A percentile compares a stretch with the other conserved stretches of the same genome.
Evolutionary conservation across 164 flowering plant genomes (phyloP).

Genomic region (Umbellularia californica): DNA sequence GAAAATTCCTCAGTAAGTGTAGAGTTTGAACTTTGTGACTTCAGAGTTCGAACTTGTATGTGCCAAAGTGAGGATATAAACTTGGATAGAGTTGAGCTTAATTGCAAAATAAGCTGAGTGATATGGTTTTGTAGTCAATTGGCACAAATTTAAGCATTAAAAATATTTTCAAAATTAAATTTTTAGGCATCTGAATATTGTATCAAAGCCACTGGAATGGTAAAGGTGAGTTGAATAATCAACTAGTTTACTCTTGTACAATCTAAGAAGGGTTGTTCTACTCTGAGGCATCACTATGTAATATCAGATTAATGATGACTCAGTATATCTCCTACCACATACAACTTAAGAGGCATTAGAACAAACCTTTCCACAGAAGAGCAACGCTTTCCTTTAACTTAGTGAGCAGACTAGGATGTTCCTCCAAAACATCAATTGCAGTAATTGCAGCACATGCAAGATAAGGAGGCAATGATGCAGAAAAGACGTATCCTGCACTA

Average conservation of each 20-base stretch:
- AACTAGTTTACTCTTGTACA: neutral
- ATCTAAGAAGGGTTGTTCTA: neutral
- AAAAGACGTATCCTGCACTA: slow-evolving; percentile 94
- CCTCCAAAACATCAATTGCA: no score
- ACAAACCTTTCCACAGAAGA: slow-evolving; percentile 62
- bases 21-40: no score
- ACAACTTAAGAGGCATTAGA: neutral
- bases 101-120: neutral
- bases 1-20: no score
- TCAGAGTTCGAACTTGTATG: neutral
- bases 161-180: neutral
- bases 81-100: neutral
- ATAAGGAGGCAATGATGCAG: slow-evolving; percentile 98
- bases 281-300: neutral
- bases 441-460: slow-evolving; percentile 64
- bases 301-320: neutral
- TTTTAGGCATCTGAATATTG: neutral
- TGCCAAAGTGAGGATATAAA: neutral
- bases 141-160: no score
- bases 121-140: neutral
- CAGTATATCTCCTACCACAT: neutral
- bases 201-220: neutral
- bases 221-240: neutral
- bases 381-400: slow-evolving; percentile 47
- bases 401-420: slow-evolving; percentile 24